Conservation (phyloP, 2,329 filamentous ascomycete species). For the Raffaelea albimanens region DNA sequence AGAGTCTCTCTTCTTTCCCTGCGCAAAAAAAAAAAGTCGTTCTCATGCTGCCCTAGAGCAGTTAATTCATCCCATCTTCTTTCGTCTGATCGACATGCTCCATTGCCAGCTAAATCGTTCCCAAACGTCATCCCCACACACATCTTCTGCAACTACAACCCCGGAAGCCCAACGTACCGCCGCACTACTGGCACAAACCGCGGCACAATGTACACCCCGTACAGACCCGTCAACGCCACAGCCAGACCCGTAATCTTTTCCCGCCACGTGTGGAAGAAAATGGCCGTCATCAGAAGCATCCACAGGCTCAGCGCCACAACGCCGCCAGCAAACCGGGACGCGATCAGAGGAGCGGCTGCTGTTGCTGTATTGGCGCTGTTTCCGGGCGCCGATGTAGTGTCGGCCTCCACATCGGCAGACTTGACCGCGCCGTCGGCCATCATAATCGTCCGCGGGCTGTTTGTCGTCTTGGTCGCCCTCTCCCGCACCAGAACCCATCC, state of each 20-base stretch:
- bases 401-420: slow-evolving; percentile 41
- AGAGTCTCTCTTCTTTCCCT: too few species aligned
- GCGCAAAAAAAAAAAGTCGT: too few species aligned
- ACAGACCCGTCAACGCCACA: slow-evolving; percentile 36
- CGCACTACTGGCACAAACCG: slow-evolving; percentile 38
- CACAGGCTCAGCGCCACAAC: slow-evolving; percentile 70
- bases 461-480: not conserved
- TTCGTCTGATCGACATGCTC: too few species aligned
- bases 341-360: not conserved
- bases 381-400: slow-evolving; percentile 18
- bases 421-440: slow-evolving; percentile 59
- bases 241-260: slow-evolving; percentile 65
- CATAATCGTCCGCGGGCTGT: slow-evolving; percentile 40
- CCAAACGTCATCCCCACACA: too few species aligned
- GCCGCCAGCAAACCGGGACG: slow-evolving; percentile 39
- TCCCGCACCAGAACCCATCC: slow-evolving; percentile 43
- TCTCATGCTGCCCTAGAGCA: too few species aligned
- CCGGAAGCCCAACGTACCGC: slow-evolving; percentile 38
- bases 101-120: too few species aligned
- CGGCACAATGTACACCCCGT: slow-evolving; percentile 41
- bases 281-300: slow-evolving; percentile 98
- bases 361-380: not conserved
- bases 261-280: slow-evolving; percentile 98
- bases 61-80: too few species aligned
- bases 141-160: too few species aligned